Evolutionary conservation across 2,329 filamentous ascomycete species (phyloP), one percentile per base, ranked within the genome.

Genomic region (Aureobasidium subglaciale): DNA sequence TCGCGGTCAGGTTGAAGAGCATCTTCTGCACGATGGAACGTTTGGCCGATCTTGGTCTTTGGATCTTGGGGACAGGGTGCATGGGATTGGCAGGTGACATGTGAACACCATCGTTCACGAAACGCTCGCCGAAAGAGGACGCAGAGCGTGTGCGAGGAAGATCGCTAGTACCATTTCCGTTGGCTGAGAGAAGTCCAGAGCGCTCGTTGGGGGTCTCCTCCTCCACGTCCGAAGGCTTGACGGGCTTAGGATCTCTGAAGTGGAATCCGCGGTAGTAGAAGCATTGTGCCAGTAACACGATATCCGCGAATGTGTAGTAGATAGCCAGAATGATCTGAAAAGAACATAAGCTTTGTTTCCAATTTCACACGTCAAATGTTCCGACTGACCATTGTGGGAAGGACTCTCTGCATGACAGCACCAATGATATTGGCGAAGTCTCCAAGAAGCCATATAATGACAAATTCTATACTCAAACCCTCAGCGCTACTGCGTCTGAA

Each of bases 401-500:
- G 72, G 6, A 99, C 92, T 55, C 88, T 87, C 70, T 97, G 92
- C 10, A 96, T 71, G 15, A 96, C 83, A 16, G 90, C 88, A n/a
- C 92, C 92, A 2, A 95, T 78, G 60, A 96, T 95, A 68, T 97
- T 97, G 78, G 96, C 96, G 62, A 96, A 85, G 83, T 99, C 93
- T 52, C 93, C 93, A 1, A 86, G 78, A 2, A 96, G 80, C 93
- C 93, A 99, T 65, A 95, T 82, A 58, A 95, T 85, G 66, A 97
- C 84, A 75, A 97, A 99, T 56, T 92, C 86, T 13, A 96, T 81
- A 0, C 89, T 95, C 1, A 97, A 78, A 2, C 90, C 92, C 68
- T 96, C 90, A 57, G 90, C 89, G 37, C 87, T 95, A 62, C 82
- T 77, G 56, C 90, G 83, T 60, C 85, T 85, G 74, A 96, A 96